A percentile compares a stretch with the other conserved stretches of the same genome.
Evolutionary conservation across 2,329 filamentous ascomycete genomes (phyloP).

Genomic region (Colletotrichum salicis): DNA sequence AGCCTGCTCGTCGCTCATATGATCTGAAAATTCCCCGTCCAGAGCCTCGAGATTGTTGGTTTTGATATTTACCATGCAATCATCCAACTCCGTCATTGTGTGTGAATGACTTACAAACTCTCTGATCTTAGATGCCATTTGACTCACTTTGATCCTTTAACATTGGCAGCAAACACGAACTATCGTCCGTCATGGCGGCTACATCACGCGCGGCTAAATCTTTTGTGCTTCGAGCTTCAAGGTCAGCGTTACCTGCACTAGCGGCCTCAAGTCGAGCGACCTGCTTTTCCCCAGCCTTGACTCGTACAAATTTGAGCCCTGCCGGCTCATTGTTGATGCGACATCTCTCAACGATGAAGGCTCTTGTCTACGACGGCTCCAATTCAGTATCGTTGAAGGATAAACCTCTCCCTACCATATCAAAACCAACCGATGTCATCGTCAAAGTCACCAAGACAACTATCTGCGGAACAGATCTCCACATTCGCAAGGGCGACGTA

Average conservation of each 20-base stretch:
- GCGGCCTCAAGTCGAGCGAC: too few species aligned
- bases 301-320: neutral
- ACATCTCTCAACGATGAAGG: conserved; percentile 52
- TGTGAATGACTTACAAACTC: neutral
- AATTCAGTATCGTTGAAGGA: conserved; percentile 49
- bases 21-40: neutral
- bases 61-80: neutral
- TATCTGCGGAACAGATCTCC: conserved; percentile 50
- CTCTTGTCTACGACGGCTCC: conserved; percentile 54
- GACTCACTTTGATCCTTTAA: neutral
- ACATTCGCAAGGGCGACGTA: conserved; percentile 45
- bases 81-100: neutral
- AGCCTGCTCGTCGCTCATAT: neutral
- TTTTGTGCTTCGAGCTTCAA: neutral
- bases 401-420: conserved; percentile 42
- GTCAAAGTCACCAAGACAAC: conserved; percentile 47
- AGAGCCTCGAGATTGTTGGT: neutral
- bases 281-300: neutral
- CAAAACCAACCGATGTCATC: conserved; percentile 45
- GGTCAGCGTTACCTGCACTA: neutral
- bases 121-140: neutral
- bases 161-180: neutral
- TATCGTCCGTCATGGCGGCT: too few species aligned
- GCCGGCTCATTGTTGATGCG: neutral
- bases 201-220: neutral